phyloP scores from a whole-genome alignment of 257 asterid genomes.

The Phtheirospermum japonicum region DNA sequence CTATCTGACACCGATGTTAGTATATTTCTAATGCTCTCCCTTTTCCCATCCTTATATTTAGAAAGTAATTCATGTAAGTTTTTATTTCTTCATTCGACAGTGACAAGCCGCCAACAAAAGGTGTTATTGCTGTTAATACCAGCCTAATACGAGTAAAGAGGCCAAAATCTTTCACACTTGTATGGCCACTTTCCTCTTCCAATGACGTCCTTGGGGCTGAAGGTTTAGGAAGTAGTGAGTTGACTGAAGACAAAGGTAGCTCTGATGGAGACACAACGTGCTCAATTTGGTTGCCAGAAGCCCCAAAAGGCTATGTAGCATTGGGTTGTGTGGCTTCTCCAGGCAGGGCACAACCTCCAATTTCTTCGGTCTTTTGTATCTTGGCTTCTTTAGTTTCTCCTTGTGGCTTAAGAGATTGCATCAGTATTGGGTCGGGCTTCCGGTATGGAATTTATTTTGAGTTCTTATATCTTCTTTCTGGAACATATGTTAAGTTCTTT shows the following conservation, averaged over 20 bases:
- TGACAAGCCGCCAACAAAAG: conserved; percentile 93
- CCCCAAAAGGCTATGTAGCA: conserved; percentile 91
- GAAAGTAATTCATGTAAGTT: conserved; percentile 8
- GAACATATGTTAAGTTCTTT: conserved; percentile 2
- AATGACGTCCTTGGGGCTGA: conserved; percentile 27
- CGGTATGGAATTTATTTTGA: conserved; percentile 44
- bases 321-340: conserved; percentile 94
- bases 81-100: conserved; percentile 44
- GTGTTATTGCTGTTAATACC: conserved; percentile 85
- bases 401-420: conserved; percentile 88
- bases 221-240: conserved; percentile 35
- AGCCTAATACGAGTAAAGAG: conserved; percentile 81
- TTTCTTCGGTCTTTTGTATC: conserved; percentile 79
- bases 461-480: conserved; percentile 18
- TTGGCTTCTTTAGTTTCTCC: conserved; percentile 77
- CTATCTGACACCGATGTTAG: conserved; percentile 92
- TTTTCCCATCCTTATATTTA: conserved; percentile 20
- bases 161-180: conserved; percentile 73
- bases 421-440: conserved; percentile 44
- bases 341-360: conserved; percentile 65
- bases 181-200: conserved; percentile 60
- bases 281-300: conserved; percentile 96
- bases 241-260: conserved; percentile 28
- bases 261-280: conserved; percentile 42
- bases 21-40: conserved; percentile 28